Conservation (phyloP, 2,329 filamentous ascomycete species). For the Claviceps pazoutovae region DNA sequence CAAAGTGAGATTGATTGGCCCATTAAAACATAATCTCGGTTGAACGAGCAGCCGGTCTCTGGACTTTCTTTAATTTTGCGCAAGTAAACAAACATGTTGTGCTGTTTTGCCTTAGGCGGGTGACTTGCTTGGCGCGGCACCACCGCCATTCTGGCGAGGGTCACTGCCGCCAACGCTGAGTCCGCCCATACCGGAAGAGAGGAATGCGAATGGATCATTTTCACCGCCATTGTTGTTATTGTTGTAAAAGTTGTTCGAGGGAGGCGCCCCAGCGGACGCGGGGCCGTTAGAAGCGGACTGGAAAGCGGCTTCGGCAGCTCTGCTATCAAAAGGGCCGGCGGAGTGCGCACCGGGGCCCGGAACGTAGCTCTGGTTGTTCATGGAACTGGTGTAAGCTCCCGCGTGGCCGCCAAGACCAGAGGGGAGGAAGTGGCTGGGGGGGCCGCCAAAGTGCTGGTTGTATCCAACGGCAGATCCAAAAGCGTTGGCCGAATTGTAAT, state of each 20-base stretch:
- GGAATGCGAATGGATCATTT: conserved; percentile 67
- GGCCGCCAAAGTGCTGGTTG: conserved; percentile 73
- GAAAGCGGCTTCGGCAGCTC: conserved; percentile 88
- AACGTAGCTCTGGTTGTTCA: conserved; percentile 64
- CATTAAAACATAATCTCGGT: conserved; percentile 14
- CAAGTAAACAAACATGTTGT: neutral
- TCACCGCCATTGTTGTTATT: conserved; percentile 52
- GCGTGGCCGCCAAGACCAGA: conserved; percentile 65
- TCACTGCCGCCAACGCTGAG: conserved; percentile 57
- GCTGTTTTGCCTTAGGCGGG: conserved; percentile 31
- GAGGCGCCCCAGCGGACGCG: conserved; percentile 60
- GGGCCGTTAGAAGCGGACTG: conserved; percentile 74
- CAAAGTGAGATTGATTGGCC: conserved; percentile 12
- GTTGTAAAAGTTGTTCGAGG: conserved; percentile 38
- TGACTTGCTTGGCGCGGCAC: conserved; percentile 44
- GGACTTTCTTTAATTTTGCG: neutral
- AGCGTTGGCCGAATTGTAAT: conserved; percentile 55
- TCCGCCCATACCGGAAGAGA: conserved; percentile 58
- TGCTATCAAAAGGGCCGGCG: conserved; percentile 80
- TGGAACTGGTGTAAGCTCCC: conserved; percentile 58
- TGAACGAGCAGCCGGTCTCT: conserved; percentile 10
- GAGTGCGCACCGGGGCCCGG: conserved; percentile 67
- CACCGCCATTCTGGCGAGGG: conserved; percentile 47
- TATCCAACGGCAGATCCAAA: conserved; percentile 54
- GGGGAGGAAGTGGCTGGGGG: conserved; percentile 80